Percentiles rank a stretch among this genome's conserved stretches.
These are phyloP conservation scores for Aspergillus ellipticus DNA, from an alignment of 495 filamentous ascomycete species.

Conservation along the genomic window DNA sequence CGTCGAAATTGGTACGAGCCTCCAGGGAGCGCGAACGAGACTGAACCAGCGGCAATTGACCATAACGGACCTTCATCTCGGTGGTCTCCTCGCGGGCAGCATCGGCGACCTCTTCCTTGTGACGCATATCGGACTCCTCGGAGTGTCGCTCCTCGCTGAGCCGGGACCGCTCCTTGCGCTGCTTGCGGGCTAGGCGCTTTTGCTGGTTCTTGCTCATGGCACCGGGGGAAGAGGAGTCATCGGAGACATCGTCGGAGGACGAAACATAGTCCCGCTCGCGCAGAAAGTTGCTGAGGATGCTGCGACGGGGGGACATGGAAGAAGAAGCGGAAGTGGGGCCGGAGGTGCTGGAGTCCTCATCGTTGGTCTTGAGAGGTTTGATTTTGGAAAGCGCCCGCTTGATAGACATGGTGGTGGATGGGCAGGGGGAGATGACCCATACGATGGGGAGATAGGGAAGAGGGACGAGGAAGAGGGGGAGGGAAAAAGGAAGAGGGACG, in stretches of 20 bases:
- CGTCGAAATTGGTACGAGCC: constrained; percentile 45
- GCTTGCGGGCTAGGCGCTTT: constrained; percentile 44
- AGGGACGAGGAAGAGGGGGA: constrained; percentile 38
- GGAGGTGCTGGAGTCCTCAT: constrained; percentile 24
- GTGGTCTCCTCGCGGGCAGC: constrained; percentile 35
- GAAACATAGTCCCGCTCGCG: constrained; percentile 40
- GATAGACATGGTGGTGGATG: constrained; percentile 38
- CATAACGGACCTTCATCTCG: constrained; percentile 59
- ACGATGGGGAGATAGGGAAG: neutral
- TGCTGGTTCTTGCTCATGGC: constrained; percentile 51
- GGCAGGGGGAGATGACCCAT: neutral
- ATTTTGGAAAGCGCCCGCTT: constrained; percentile 45
- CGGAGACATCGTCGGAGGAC: constrained; percentile 47
- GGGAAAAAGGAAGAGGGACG: constrained; percentile 23
- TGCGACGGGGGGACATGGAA: constrained; percentile 34
- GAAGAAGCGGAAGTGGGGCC: constrained; percentile 16
- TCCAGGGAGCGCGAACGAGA: constrained; percentile 35
- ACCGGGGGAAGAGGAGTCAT: constrained; percentile 34
- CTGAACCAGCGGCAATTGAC: constrained; percentile 53
- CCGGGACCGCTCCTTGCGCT: constrained; percentile 44
- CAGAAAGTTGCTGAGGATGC: constrained; percentile 39
- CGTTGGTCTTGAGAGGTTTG: constrained; percentile 17
- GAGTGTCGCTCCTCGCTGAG: constrained; percentile 51
- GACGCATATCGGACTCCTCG: constrained; percentile 42
- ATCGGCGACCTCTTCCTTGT: constrained; percentile 42